Conservation (phyloP, 306 rosid genomes). For the Erythrophleum fordii region DNA sequence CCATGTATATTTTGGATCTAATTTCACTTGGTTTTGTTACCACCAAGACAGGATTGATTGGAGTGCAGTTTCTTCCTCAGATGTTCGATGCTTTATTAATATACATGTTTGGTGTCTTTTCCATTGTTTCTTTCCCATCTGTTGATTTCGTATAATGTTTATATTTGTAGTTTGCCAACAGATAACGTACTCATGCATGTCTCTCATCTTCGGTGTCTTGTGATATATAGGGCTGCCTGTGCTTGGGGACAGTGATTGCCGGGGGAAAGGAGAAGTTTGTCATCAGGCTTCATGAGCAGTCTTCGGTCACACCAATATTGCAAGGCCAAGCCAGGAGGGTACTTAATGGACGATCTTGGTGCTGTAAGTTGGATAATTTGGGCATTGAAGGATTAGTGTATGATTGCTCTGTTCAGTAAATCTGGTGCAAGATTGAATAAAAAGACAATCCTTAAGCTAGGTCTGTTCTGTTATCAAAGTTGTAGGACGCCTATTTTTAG, state of each 20-base stretch:
- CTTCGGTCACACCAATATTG: constrained; percentile 32
- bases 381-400: constrained; percentile 49
- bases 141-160: constrained; percentile 17
- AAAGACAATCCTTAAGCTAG: constrained; percentile 51
- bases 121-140: background rate
- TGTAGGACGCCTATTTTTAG: constrained; percentile 42
- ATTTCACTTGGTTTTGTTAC: constrained; percentile 13
- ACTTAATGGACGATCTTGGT: constrained; percentile 45
- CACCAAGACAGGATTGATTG: background rate
- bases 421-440: constrained; percentile 49
- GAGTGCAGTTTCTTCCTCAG: background rate
- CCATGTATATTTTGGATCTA: constrained; percentile 8
- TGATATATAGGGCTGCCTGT: constrained; percentile 81
- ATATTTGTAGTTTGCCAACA: background rate
- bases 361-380: constrained; percentile 44
- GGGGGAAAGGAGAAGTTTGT: constrained; percentile 36
- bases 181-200: constrained; percentile 26
- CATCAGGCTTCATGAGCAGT: constrained; percentile 25
- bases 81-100: background rate
- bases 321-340: constrained; percentile 43
- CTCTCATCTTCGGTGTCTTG: constrained; percentile 31
- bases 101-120: constrained; percentile 1
- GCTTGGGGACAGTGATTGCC: constrained; percentile 87
- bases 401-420: constrained; percentile 48
- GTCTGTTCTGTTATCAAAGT: constrained; percentile 39